A percentile compares a stretch with the other conserved stretches of the same genome.
These are phyloP conservation scores for Ogataea methylovora DNA, from an alignment of 805 yeast species.

Conservation along the genomic window DNA sequence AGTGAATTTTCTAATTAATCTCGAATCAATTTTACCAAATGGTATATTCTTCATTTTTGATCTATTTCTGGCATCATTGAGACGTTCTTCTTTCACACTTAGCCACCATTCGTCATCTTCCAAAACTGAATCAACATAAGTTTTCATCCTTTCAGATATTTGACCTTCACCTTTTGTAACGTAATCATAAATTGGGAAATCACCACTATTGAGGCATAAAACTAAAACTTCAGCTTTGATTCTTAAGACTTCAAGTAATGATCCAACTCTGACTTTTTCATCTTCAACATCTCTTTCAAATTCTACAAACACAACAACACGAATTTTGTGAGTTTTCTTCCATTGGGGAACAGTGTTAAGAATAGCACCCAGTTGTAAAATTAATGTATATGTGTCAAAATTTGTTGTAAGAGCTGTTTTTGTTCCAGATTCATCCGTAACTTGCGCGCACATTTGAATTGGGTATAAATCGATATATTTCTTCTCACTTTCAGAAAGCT, in stretches of 20 bases:
- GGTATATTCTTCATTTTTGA: constrained; percentile 1
- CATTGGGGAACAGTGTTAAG: constrained; percentile 89
- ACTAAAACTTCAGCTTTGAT: constrained; percentile 80
- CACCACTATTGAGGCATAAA: constrained; percentile 53
- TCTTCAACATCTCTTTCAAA: constrained; percentile 57
- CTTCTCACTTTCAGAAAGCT: constrained; percentile 24
- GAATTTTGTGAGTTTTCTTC: constrained; percentile 65
- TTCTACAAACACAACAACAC: constrained; percentile 91
- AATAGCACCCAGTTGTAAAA: constrained; percentile 89
- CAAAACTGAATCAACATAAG: constrained; percentile 43
- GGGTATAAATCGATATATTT: constrained; percentile 86
- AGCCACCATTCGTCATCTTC: constrained; percentile 83
- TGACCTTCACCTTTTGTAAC: constrained; percentile 58
- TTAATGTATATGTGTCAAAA: constrained; percentile 92
- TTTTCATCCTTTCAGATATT: constrained; percentile 26
- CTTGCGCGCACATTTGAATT: constrained; percentile 89
- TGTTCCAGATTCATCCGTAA: constrained; percentile 55
- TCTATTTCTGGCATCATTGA: constrained; percentile 18
- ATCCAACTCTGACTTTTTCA: constrained; percentile 55
- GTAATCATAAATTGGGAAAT: constrained; percentile 58
- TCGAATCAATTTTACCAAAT: constrained; percentile 12
- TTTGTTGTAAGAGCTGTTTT: constrained; percentile 74
- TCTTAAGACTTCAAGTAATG: constrained; percentile 66
- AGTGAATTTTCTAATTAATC: constrained; percentile 21
- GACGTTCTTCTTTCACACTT: constrained; percentile 54